Evolutionary conservation across 495 filamentous ascomycete genomes (phyloP), one percentile per base, ranked within the genome.

Genomic region (Annulohypoxylon moriforme): DNA sequence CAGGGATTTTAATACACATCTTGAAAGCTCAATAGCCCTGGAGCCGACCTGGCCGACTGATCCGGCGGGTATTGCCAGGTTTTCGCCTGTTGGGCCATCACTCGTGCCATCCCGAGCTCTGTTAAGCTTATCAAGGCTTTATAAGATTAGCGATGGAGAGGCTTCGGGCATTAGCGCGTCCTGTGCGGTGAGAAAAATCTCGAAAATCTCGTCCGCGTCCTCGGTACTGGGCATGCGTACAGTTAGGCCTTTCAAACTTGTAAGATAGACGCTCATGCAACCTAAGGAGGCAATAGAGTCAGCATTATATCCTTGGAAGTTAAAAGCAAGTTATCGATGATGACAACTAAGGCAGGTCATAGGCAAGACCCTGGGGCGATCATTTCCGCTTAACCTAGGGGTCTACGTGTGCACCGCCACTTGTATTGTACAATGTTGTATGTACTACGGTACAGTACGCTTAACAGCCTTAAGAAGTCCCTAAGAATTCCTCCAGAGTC

Each of bases 401-500:
- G 57, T 67, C 4, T 64, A 73, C 68, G 72, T 68, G 57, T 71
- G 72, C 72, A 75, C 72, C 72, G 72, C 72, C 72, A 75, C 72
- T 71, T 68, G 63, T 60, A 55, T 14, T 14, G 14, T 40, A 13
- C 14, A 14, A 14, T 40, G 33, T 36, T 36, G 0, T 8, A 11
- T 40, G 36, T 40, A 40, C 34, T n/a, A n/a, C n/a, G n/a, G n/a
- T n/a, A n/a, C n/a, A n/a, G n/a, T n/a, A n/a, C n/a, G n/a, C n/a
- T 8, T 33, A 36, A 13, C 1, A 36, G 3, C 20, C 31, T 56
- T 40, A 56, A 60, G 61, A 63, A 47, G 8, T 42, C 16, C 16
- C 4, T 8, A 20, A 11, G 4, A 11, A 20, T 20, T 14, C 46
- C 24, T 64, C 49, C 52, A 61, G 62, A 64, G 67, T 58, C 63